Base-by-base conservation (phyloP, 192 early-diverging fungal species). In the Piromyces sp. region DNA sequence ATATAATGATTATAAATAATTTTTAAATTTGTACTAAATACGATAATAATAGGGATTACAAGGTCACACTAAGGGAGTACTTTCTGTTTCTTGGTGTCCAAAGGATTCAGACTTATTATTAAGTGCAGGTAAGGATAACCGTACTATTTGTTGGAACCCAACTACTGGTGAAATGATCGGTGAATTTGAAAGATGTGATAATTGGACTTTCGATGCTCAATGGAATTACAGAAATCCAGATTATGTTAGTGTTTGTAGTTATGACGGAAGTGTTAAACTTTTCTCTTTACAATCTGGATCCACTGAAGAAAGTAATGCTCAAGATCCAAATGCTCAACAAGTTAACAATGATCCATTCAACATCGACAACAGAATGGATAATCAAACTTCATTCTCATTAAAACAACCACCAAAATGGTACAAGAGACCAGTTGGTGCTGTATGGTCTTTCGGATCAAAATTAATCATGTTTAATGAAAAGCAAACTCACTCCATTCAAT, bases 211-310 rank as follows among this genome's bases (percentile, higher is more conserved):
- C 86, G 96, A 98, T 83, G 95, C 95, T 79, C 94, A 95, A 83
- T 97, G 97, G 96, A 97, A 95, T 85, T 92, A 93, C 82, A 85
- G 92, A 79, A 98, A 99, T 85, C 97, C 97, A 28, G 96, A 99
- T 83, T 86, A 97, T 14, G 88, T 96, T 78, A 92, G 92, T 30
- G 92, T 93, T 30, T 92, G 96, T 13, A 95, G 95, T 11, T 99
- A 96, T 83, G 97, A 99, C 86, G 96, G 96, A n/a, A 91, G 92
- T 85, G 88, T 91, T 30, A 30, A 36, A 9, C 26, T 81, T 30
- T 16, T 30, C 30, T 30, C 37, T 79, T 84, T 80, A n/a, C 83
- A 30, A 78, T 83, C 80, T 80, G 31, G 33, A 51, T 30, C 36
- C 26, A 30, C 30, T 79, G 30, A 80, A 29, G 78, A 82, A 9